Evolutionary conservation across 2,329 filamentous ascomycete species (phyloP).

Genomic region (Scytalidium sp.): DNA sequence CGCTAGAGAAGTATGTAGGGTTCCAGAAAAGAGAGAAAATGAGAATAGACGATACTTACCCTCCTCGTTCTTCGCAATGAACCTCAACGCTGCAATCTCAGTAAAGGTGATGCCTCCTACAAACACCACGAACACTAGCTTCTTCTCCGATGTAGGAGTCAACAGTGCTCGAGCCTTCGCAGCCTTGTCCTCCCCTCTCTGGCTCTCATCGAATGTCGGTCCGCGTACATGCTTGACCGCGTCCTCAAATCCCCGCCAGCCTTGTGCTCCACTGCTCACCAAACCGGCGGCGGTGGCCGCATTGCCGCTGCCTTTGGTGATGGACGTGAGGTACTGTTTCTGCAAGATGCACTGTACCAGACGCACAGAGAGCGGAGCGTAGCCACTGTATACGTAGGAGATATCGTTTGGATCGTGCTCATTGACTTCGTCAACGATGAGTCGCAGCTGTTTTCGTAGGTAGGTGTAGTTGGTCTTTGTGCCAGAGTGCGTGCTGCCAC

Average conservation of each 20-base stretch:
- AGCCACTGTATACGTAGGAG: constrained; percentile 97
- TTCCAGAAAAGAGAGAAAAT: background rate
- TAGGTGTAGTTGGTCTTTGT: constrained; percentile 88
- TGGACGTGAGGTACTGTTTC: constrained; percentile 75
- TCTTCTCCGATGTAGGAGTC: constrained; percentile 70
- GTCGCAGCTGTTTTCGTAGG: constrained; percentile 77
- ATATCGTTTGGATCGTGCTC: constrained; percentile 93
- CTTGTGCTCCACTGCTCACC: constrained; percentile 59
- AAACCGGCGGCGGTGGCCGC: constrained; percentile 37
- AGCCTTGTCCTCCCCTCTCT: constrained; percentile 90
- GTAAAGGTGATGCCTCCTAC: constrained; percentile 95
- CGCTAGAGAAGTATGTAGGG: no score
- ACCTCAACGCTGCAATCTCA: constrained; percentile 90
- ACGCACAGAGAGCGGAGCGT: constrained; percentile 87
- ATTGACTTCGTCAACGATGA: constrained; percentile 95
- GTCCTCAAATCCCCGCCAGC: constrained; percentile 94
- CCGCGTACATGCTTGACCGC: constrained; percentile 83
- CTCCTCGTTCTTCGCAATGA: constrained; percentile 82
- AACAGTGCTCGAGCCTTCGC: constrained; percentile 82
- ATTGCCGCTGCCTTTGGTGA: constrained; percentile 60
- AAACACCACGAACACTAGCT: constrained; percentile 95
- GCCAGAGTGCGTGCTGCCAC: constrained; percentile 43
- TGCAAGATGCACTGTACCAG: constrained; percentile 91
- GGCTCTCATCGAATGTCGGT: constrained; percentile 85
- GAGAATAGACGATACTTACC: constrained; percentile 34